Conservation (phyloP, 2,329 filamentous ascomycete genomes). For the Curvularia sp. region DNA sequence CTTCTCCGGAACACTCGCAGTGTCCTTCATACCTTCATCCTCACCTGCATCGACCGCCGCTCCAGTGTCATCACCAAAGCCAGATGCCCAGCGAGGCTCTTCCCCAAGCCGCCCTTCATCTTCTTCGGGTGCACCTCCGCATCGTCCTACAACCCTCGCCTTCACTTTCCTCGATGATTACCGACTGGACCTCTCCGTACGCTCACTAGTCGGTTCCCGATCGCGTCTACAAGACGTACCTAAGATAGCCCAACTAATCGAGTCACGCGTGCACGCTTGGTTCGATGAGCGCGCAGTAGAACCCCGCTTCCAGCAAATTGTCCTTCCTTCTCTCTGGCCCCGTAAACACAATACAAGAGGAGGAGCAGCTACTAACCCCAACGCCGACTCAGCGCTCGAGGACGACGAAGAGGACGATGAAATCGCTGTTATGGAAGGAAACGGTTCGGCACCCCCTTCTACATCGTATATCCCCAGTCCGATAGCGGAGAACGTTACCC, state of each 20-base stretch:
- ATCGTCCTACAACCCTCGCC: slow-evolving; percentile 79
- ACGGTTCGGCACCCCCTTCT: slow-evolving; percentile 14
- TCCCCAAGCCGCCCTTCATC: slow-evolving; percentile 55
- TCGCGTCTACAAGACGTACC: slow-evolving; percentile 83
- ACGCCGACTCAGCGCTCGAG: slow-evolving; percentile 44
- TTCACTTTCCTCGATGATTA: slow-evolving; percentile 95
- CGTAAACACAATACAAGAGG: slow-evolving; percentile 82
- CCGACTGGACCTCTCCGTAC: slow-evolving; percentile 79
- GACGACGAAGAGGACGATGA: slow-evolving; percentile 34
- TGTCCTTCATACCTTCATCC: slow-evolving; percentile 83
- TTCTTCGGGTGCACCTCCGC: slow-evolving; percentile 30
- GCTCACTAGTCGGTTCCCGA: slow-evolving; percentile 79
- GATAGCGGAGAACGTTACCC: slow-evolving; percentile 20
- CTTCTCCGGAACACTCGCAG: slow-evolving; percentile 92
- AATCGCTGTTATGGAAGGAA: slow-evolving; percentile 21
- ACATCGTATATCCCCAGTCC: slow-evolving; percentile 18
- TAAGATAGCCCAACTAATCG: slow-evolving; percentile 85
- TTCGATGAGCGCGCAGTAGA: slow-evolving; percentile 88
- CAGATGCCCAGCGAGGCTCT: slow-evolving; percentile 31
- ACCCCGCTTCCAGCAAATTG: slow-evolving; percentile 85
- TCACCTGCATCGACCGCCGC: slow-evolving; percentile 33
- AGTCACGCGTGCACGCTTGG: slow-evolving; percentile 81
- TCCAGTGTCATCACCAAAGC: slow-evolving; percentile 53
- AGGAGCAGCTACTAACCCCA: slow-evolving; percentile 65
- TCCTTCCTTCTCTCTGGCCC: slow-evolving; percentile 82